Conservation (phyloP, 306 rosid species). For the Quercus glauca region DNA sequence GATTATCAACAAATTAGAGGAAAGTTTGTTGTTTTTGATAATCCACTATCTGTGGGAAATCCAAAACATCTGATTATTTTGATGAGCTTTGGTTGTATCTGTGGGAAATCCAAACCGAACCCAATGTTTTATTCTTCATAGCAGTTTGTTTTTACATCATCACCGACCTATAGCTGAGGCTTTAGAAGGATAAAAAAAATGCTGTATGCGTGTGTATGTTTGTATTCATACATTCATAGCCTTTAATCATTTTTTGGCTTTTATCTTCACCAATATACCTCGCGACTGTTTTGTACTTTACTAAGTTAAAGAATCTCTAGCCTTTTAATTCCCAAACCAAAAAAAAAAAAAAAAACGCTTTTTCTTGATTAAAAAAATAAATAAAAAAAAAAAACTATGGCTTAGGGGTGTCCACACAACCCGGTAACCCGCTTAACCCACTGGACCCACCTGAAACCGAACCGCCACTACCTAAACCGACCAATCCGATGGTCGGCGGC, state of each 20-base stretch:
- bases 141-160: conserved; percentile 3
- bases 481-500: no score
- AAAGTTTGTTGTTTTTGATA: no score
- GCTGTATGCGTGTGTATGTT: conserved; percentile 10
- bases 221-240: background rate
- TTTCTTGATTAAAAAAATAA: no score
- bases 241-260: conserved; percentile 16
- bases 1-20: no score
- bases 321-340: background rate
- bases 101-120: background rate
- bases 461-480: no score
- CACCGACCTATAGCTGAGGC: conserved; percentile 20
- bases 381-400: conserved; percentile 59
- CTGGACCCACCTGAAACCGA: no score
- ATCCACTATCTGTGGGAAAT: no score
- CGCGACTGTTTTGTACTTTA: conserved; percentile 20
- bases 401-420: background rate
- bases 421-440: no score
- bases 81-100: conserved; percentile 14
- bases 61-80: background rate
- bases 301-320: conserved; percentile 26
- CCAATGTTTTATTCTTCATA: background rate
- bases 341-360: background rate
- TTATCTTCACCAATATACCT: conserved; percentile 28
- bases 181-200: conserved; percentile 1